Conservation (phyloP, 495 filamentous ascomycete species). For the Chaetomium tenue region DNA sequence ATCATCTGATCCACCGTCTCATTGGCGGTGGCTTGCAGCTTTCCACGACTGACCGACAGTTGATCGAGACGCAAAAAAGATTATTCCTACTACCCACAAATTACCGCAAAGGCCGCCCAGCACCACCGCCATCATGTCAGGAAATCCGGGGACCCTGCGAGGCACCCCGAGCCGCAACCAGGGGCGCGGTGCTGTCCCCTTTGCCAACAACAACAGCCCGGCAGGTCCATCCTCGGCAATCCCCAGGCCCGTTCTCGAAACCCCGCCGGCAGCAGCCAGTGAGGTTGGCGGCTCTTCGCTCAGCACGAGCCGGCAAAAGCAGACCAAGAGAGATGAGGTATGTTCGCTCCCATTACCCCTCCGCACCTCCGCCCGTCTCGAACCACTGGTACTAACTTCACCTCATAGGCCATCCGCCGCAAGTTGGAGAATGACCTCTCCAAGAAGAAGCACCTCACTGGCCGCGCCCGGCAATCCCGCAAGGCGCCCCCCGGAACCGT, state of each 20-base stretch:
- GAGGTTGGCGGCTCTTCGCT: conserved; percentile 71
- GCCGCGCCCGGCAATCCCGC: conserved; percentile 74
- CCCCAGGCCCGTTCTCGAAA: conserved; percentile 77
- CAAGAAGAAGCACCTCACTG: conserved; percentile 84
- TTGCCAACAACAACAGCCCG: conserved; percentile 59
- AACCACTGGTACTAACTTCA: conserved; percentile 28
- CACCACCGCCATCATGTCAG: conserved; percentile 32
- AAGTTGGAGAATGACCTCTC: conserved; percentile 97
- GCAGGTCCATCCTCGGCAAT: conserved; percentile 59
- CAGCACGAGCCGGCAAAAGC: conserved; percentile 87
- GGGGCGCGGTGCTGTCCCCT: conserved; percentile 66
- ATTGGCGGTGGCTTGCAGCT: conserved; percentile 16
- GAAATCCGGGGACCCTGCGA: conserved; percentile 48
- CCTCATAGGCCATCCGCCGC: conserved; percentile 79
- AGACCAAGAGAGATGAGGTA: conserved; percentile 98
- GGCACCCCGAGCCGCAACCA: conserved; percentile 61
- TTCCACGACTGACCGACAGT: not conserved
- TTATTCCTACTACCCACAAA: not conserved
- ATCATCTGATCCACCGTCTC: conserved; percentile 20
- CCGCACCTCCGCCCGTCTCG: not conserved
- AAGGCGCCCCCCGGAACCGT: conserved; percentile 97
- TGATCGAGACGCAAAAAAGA: not conserved
- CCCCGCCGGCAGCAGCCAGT: conserved; percentile 49
- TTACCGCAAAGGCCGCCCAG: not conserved
- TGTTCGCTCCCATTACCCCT: conserved; percentile 34